phyloP scores from a whole-genome alignment of 176 grass and related monocot genomes.

The Neostapfia colusana region DNA sequence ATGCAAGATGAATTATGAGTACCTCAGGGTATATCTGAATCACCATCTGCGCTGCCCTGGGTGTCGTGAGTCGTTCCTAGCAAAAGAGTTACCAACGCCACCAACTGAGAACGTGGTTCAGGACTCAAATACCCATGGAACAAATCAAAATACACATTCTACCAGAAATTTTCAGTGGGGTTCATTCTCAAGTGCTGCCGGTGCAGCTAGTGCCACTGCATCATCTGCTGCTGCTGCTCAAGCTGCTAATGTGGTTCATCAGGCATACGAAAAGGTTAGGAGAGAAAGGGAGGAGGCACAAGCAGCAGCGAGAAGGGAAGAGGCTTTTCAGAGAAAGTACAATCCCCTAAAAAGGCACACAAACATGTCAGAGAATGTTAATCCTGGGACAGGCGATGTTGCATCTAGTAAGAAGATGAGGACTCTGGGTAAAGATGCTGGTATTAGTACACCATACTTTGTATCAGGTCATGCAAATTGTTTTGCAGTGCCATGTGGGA shows the following conservation, averaged over 20 bases:
- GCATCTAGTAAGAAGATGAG: constrained; percentile 26
- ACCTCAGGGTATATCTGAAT: constrained; percentile 41
- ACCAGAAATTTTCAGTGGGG: constrained; percentile 47
- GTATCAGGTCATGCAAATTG: neutral
- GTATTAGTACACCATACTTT: neutral
- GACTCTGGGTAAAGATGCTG: constrained; percentile 25
- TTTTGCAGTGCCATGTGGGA: constrained; percentile 24
- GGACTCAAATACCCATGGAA: constrained; percentile 27
- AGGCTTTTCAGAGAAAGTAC: constrained; percentile 46
- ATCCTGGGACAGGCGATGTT: neutral
- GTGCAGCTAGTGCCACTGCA: constrained; percentile 63
- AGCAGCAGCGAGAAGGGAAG: constrained; percentile 56
- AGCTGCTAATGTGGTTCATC: constrained; percentile 59
- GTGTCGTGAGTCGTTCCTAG: constrained; percentile 38
- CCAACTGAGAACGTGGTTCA: constrained; percentile 22
- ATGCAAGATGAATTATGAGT: constrained; percentile 54
- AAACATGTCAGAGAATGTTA: constrained; percentile 31
- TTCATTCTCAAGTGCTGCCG: constrained; percentile 56
- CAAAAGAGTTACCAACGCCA: constrained; percentile 36
- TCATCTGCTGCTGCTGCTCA: constrained; percentile 58
- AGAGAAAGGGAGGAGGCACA: constrained; percentile 57
- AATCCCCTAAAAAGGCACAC: constrained; percentile 51
- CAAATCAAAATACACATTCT: constrained; percentile 34
- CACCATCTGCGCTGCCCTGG: constrained; percentile 39
- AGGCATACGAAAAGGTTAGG: constrained; percentile 52